Conservation (phyloP, 495 filamentous ascomycete species). For the Penicillium herquei region DNA sequence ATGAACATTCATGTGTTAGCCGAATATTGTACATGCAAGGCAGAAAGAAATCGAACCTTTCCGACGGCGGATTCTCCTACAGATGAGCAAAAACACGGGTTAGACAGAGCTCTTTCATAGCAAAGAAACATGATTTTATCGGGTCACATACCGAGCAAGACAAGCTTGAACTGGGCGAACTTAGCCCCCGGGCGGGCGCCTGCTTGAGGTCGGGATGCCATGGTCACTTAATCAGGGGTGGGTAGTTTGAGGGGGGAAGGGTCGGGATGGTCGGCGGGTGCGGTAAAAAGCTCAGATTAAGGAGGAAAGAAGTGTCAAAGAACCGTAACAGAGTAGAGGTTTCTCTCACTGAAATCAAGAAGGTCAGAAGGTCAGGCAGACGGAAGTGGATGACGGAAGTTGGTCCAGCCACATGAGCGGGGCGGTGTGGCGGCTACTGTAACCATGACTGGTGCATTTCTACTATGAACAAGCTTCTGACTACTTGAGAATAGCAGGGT, state of each 20-base stretch:
- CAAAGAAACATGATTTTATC: not conserved
- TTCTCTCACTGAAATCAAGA: slow-evolving; percentile 6
- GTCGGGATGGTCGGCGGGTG: not conserved
- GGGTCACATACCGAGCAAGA: slow-evolving; percentile 74
- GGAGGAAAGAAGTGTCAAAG: slow-evolving; percentile 2
- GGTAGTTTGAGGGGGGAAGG: slow-evolving; percentile 2
- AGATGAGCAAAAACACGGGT: not conserved
- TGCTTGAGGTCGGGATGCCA: slow-evolving; percentile 79
- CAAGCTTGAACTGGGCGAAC: slow-evolving; percentile 99
- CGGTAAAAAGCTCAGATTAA: not conserved
- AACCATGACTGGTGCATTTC: slow-evolving; percentile 5
- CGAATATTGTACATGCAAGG: slow-evolving; percentile 18
- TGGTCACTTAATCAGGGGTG: slow-evolving; percentile 39
- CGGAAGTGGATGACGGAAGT: slow-evolving; percentile 29
- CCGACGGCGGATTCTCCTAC: slow-evolving; percentile 96
- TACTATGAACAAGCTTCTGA: not conserved
- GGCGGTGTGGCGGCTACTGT: slow-evolving; percentile 29
- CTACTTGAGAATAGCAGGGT: not conserved
- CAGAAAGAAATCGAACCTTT: slow-evolving; percentile 63
- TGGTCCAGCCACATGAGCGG: slow-evolving; percentile 29
- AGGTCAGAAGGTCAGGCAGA: slow-evolving; percentile 22
- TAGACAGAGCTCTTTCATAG: not conserved
- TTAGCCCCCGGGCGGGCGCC: slow-evolving; percentile 74
- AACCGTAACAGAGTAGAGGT: not conserved
- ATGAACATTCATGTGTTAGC: slow-evolving; percentile 31